A percentile compares a stretch with the other conserved stretches of the same genome.
Evolutionary conservation across 371 early-diverging fungal species (phyloP).

Genomic region (Parasitella parasitica): DNA sequence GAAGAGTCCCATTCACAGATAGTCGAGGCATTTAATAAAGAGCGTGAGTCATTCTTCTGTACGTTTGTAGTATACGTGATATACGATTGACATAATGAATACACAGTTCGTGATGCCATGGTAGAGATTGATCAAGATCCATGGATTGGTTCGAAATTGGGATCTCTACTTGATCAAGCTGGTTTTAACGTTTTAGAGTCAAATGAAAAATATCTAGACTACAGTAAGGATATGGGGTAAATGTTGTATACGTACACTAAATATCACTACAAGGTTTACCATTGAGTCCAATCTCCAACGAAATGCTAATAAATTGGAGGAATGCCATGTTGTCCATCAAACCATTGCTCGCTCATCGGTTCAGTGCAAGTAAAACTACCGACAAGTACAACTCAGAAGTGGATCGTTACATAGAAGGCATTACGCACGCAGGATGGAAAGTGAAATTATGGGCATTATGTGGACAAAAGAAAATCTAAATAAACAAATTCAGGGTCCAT

Average conservation of each 20-base stretch:
- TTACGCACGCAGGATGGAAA: conserved; percentile 32
- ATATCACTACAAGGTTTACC: conserved; percentile 15
- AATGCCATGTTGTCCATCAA: conserved; percentile 33
- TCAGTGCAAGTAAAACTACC: conserved; percentile 21
- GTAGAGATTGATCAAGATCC: conserved; percentile 40
- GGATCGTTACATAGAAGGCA: conserved; percentile 37
- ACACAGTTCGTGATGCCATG: conserved; percentile 29
- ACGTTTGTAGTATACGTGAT: not conserved
- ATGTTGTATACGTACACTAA: too few species aligned
- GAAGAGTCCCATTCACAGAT: conserved; percentile 1
- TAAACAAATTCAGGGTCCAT: not conserved
- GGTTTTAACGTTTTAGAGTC: conserved; percentile 27
- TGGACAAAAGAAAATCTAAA: conserved; percentile 15
- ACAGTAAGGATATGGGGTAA: conserved; percentile 18
- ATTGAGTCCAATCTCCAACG: conserved; percentile 31
- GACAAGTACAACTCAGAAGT: conserved; percentile 25
- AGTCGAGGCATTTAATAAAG: conserved; percentile 12
- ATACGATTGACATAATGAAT: not conserved
- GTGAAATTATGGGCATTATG: conserved; percentile 28
- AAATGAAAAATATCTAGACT: conserved; percentile 21
- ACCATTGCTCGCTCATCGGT: conserved; percentile 28
- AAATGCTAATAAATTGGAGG: conserved; percentile 46
- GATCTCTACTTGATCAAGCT: conserved; percentile 17
- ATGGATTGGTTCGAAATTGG: conserved; percentile 32
- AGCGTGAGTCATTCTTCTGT: conserved; percentile 4